These are phyloP conservation scores for Paraphoma sp. DNA, from an alignment of 2,329 filamentous ascomycete species.

Conservation along the genomic window DNA sequence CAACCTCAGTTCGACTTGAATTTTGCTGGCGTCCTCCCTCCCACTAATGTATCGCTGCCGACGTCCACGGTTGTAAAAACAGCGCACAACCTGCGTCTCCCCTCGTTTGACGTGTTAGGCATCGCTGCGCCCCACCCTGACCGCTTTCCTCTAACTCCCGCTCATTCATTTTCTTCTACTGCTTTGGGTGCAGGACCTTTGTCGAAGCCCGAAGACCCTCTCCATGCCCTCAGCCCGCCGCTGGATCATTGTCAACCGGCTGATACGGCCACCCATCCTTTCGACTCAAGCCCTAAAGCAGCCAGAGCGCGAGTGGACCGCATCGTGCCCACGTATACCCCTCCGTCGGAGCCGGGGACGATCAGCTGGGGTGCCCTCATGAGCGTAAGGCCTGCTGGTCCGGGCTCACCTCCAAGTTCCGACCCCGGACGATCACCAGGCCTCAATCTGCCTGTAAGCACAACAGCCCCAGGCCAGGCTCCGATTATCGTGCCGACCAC, in stretches of 20 bases:
- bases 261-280: conserved; percentile 23
- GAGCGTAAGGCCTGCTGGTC: conserved; percentile 41
- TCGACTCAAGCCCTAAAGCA: conserved; percentile 24
- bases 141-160: conserved; percentile 35
- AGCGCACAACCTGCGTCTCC: conserved; percentile 55
- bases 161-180: conserved; percentile 32
- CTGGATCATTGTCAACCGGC: conserved; percentile 25
- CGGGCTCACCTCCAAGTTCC: conserved; percentile 50
- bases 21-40: conserved; percentile 36
- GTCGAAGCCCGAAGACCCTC: conserved; percentile 49
- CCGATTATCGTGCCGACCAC: conserved; percentile 35
- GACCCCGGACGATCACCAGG: conserved; percentile 45
- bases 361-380: conserved; percentile 50
- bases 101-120: conserved; percentile 60
- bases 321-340: conserved; percentile 53
- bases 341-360: conserved; percentile 52
- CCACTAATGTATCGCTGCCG: conserved; percentile 38
- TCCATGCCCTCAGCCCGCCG: conserved; percentile 47
- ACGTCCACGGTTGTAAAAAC: conserved; percentile 39
- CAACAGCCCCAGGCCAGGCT: conserved; percentile 28
- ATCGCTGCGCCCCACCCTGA: conserved; percentile 57
- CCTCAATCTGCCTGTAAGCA: conserved; percentile 25
- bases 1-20: conserved; percentile 33
- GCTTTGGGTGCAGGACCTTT: conserved; percentile 45
- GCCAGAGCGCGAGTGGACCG: conserved; percentile 36